Conservation (phyloP, 257 asterid genomes). For the Mitragyna speciosa region DNA sequence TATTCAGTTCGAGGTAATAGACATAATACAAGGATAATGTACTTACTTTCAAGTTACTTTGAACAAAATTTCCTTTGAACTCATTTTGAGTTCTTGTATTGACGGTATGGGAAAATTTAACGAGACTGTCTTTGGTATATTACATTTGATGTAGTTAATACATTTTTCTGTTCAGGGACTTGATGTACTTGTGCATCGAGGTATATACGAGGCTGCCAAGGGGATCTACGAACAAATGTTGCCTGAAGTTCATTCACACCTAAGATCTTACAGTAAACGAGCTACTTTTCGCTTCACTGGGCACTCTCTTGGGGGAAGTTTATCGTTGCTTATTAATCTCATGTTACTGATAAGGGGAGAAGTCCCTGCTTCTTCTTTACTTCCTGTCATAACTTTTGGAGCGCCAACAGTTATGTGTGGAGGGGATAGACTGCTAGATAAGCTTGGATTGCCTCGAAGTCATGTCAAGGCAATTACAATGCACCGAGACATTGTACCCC, state of each 20-base stretch:
- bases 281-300: slow-evolving; percentile 87
- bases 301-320: slow-evolving; percentile 95
- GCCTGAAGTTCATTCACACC: slow-evolving; percentile 72
- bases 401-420: slow-evolving; percentile 94
- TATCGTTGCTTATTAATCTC: slow-evolving; percentile 79
- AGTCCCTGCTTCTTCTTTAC: slow-evolving; percentile 64
- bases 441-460: slow-evolving; percentile 67
- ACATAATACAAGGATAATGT: not conserved
- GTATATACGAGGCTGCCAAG: slow-evolving; percentile 98
- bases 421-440: slow-evolving; percentile 66
- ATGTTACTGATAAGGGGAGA: slow-evolving; percentile 80
- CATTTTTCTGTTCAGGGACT: slow-evolving; percentile 53
- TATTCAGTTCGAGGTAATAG: slow-evolving; percentile 78
- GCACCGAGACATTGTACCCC: slow-evolving; percentile 96
- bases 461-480: slow-evolving; percentile 71
- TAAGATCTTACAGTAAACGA: slow-evolving; percentile 50
- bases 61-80: not conserved
- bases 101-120: not conserved
- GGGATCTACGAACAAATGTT: slow-evolving; percentile 86
- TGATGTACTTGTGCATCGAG: slow-evolving; percentile 87
- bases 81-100: not conserved
- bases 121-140: not conserved
- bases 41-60: not conserved
- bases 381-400: slow-evolving; percentile 88
- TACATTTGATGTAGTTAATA: slow-evolving; percentile 13